phyloP scores from a whole-genome alignment of 2,329 filamentous ascomycete species.

The Xylariaceae sp. region DNA sequence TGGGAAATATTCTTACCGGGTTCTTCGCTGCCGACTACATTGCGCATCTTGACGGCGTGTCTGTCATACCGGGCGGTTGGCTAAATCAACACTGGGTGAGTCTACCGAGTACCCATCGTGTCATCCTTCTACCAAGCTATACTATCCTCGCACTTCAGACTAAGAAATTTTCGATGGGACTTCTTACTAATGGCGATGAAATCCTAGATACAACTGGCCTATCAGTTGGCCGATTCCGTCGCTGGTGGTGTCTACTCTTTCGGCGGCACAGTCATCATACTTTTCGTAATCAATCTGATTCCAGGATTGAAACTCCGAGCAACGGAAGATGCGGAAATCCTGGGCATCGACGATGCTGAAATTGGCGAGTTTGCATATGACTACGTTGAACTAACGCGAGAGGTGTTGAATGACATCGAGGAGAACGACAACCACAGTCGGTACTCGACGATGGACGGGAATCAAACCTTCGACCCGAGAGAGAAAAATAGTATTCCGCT shows the following conservation, averaged over 20 bases:
- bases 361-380: conserved; percentile 92
- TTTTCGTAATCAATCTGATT: conserved; percentile 75
- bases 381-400: conserved; percentile 70
- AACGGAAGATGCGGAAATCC: conserved; percentile 71
- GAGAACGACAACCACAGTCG: conserved; percentile 43
- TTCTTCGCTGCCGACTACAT: conserved; percentile 86
- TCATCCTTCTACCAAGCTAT: no score
- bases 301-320: conserved; percentile 73
- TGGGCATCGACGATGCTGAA: conserved; percentile 85
- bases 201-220: conserved; percentile 67
- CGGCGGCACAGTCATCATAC: conserved; percentile 69
- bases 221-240: conserved; percentile 79
- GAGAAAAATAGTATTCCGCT: conserved; percentile 49
- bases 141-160: no score
- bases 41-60: conserved; percentile 70
- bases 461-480: conserved; percentile 37
- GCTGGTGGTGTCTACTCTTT: conserved; percentile 77
- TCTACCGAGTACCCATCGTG: no score
- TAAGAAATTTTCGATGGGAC: no score
- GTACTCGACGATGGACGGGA: conserved; percentile 37
- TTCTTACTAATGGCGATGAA: no score
- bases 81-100: conserved; percentile 64
- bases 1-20: conserved; percentile 74
- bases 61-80: conserved; percentile 71
- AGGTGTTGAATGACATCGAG: conserved; percentile 46